Percentiles rank a stretch among this genome's conserved stretches.
phyloP scores from a whole-genome alignment of 768 basidiomycete genomes.

The Leccinum incarnatum region DNA sequence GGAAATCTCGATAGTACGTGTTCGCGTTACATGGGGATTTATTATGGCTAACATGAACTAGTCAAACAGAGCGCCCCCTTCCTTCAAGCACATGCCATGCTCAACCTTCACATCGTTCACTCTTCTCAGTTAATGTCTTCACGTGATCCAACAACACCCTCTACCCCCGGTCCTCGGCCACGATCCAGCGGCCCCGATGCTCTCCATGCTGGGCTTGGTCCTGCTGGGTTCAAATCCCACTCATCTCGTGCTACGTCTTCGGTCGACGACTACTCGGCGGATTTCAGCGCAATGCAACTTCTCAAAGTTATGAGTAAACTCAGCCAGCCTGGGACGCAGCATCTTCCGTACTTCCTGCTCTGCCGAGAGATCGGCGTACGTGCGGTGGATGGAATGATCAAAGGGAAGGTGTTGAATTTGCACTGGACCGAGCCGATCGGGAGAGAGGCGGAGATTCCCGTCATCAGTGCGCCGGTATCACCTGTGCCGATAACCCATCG shows the following conservation, averaged over 20 bases:
- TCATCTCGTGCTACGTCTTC: constrained; percentile 22
- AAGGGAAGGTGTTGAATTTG: constrained; percentile 69
- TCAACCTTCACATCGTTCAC: constrained; percentile 87
- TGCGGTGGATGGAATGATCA: constrained; percentile 84
- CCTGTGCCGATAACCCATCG: constrained; percentile 28
- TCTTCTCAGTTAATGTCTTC: constrained; percentile 58
- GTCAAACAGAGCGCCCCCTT: constrained; percentile 81
- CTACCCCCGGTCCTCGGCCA: constrained; percentile 33
- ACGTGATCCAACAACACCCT: constrained; percentile 32
- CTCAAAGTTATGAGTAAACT: constrained; percentile 80
- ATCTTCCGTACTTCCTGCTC: constrained; percentile 76
- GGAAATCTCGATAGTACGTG: constrained; percentile 68
- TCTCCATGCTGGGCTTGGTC: constrained; percentile 55
- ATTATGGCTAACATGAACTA: constrained; percentile 27
- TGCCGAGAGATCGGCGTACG: constrained; percentile 82
- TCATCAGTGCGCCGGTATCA: constrained; percentile 27
- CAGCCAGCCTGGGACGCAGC: constrained; percentile 57
- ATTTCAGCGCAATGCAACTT: constrained; percentile 77
- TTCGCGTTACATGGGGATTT: background rate
- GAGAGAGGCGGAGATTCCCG: constrained; percentile 41
- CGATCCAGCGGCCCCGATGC: constrained; percentile 44
- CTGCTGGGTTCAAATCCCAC: constrained; percentile 64
- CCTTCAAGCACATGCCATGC: constrained; percentile 77
- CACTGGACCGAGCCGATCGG: constrained; percentile 75
- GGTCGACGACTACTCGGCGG: constrained; percentile 51